Percentiles rank a stretch among this genome's conserved stretches.
These are phyloP conservation scores for Suillus variegatus DNA, from an alignment of 768 basidiomycete species.

Conservation along the genomic window DNA sequence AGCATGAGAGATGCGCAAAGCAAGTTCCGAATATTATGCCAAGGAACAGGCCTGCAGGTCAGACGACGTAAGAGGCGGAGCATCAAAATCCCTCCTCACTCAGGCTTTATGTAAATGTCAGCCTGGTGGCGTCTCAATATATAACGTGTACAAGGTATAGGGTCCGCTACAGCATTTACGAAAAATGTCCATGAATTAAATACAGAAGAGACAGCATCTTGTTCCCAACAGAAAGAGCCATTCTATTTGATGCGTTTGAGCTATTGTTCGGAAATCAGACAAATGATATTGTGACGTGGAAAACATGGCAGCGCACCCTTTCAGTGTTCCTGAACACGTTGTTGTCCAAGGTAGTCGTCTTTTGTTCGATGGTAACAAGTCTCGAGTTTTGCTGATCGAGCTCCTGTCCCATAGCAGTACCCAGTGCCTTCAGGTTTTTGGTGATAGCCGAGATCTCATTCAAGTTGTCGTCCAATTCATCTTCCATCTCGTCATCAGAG, in stretches of 20 bases:
- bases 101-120: constrained; percentile 2
- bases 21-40: constrained; percentile 4
- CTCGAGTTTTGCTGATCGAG: constrained; percentile 84
- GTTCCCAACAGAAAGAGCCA: background rate
- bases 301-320: constrained; percentile 50
- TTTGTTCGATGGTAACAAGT: constrained; percentile 74
- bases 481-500: constrained; percentile 92
- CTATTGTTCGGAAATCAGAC: constrained; percentile 32
- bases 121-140: background rate
- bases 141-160: background rate
- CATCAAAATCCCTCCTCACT: background rate
- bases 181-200: constrained; percentile 1
- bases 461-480: constrained; percentile 90
- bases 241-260: constrained; percentile 61
- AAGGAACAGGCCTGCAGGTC: background rate
- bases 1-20: constrained; percentile 3
- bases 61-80: background rate
- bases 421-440: constrained; percentile 76
- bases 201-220: background rate
- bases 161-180: background rate
- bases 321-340: constrained; percentile 82
- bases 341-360: constrained; percentile 74
- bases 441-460: constrained; percentile 81
- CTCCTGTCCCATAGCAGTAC: constrained; percentile 83
- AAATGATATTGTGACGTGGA: constrained; percentile 8